Evolutionary conservation across 495 filamentous ascomycete species (phyloP), one percentile per base, ranked within the genome.

Genomic region (Penicillium verhagenii): DNA sequence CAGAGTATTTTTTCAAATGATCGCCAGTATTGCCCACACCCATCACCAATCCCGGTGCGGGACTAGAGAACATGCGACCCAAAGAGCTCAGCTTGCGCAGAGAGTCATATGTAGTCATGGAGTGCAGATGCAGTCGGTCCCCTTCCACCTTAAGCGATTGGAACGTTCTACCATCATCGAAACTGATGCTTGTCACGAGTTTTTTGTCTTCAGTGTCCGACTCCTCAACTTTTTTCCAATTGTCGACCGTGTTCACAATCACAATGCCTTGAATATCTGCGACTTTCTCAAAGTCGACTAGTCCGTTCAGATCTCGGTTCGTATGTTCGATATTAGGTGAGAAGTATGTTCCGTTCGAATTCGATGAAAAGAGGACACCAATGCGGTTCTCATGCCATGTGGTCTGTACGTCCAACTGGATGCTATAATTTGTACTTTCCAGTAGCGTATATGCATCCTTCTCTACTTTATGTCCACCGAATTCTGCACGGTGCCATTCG

Each of bases 271-370:
- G 91, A 39, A 98, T 91, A 46, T 84, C 84, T 35, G 86, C 75
- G 42, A 97, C 82, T 69, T 95, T 93, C 65, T 98, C 94, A 61
- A 97, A 98, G 67, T 97, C 94, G 37, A 97, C 91, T 23, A 80
- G 76, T 6, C 89, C 90, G 3, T 71, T 60, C 11, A 50, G 23
- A 65, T 89, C 84, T 47, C 91, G 85, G 70, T 98, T 97, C 25
- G 92, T 96, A 66, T 97, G 84, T 61, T 93, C 87, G 47, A 91
- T 84, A 65, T 96, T 96, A 50, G 86, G 82, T 0, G 84, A 91
- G 69, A 97, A 98, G 66, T 95, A 96, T 2, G 92, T 96, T 39
- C 94, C 94, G 63, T 97, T 94, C 18, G 90, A 96, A 60, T 97
- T 97, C 64, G 93, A 97, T 8, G 89, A 93, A 60, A 95, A 90